These are phyloP conservation scores for Lactarius psammicola DNA, from an alignment of 768 basidiomycete species.

Conservation along the genomic window DNA sequence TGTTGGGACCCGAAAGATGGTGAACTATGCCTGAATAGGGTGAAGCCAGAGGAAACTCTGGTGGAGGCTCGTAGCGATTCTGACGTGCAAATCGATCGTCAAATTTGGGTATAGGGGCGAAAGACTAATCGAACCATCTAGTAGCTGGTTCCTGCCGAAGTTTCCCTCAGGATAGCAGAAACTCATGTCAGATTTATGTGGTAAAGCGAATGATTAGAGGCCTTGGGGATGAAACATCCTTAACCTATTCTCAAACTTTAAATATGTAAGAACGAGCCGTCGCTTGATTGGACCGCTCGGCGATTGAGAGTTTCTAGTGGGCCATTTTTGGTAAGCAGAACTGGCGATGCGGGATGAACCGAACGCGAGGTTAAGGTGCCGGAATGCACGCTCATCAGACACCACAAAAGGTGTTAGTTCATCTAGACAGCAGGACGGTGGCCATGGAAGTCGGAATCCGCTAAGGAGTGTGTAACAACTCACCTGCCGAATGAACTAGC, in stretches of 20 bases:
- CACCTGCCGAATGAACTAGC: slow-evolving; percentile 89
- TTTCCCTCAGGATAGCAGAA: slow-evolving; percentile 77
- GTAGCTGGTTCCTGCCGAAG: slow-evolving; percentile 92
- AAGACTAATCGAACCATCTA: slow-evolving; percentile 95
- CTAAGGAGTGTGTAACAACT: slow-evolving; percentile 88
- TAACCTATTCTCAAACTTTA: slow-evolving; percentile 79
- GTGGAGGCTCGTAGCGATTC: slow-evolving; percentile 94
- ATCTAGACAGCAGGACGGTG: slow-evolving; percentile 87
- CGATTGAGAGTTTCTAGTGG: slow-evolving; percentile 70
- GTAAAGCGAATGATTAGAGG: slow-evolving; percentile 91
- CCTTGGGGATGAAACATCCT: slow-evolving; percentile 86
- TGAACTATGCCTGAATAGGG: slow-evolving; percentile 89
- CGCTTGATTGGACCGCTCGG: slow-evolving; percentile 49
- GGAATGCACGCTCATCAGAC: slow-evolving; percentile 65
- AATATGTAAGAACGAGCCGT: slow-evolving; percentile 59
- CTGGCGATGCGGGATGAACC: slow-evolving; percentile 72
- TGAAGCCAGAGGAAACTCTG: slow-evolving; percentile 95
- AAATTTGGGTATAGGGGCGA: slow-evolving; percentile 95
- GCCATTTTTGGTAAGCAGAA: slow-evolving; percentile 74
- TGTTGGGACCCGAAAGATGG: slow-evolving; percentile 89
- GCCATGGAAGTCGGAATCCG: slow-evolving; percentile 84
- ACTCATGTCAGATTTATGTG: slow-evolving; percentile 56
- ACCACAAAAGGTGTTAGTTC: slow-evolving; percentile 84
- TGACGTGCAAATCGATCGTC: slow-evolving; percentile 96
- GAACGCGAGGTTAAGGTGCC: slow-evolving; percentile 68